Evolutionary conservation across 2,329 filamentous ascomycete species (phyloP), one percentile per base, ranked within the genome.

Genomic region (Aspergillus transmontanensis): DNA sequence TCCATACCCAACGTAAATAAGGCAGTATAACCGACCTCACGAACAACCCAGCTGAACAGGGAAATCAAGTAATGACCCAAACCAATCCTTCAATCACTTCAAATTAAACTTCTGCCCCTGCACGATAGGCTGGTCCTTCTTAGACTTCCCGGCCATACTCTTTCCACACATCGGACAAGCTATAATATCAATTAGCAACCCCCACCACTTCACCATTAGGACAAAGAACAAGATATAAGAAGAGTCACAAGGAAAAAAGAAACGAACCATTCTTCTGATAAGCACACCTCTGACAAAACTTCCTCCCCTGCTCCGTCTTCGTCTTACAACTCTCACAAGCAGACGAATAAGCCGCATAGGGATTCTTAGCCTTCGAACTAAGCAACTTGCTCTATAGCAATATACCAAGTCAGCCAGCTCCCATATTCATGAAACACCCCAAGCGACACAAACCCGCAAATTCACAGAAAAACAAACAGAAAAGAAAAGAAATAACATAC

Each of bases 101-200:
- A 88, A 66, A 1, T 85, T 87, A 68, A 87, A 88, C 71, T 89
- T 89, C 71, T 89, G 85, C 1, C 85, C 87, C 53, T 84, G 79
- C 12, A 90, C 80, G 5, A 84, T 77, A 6, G 86, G 86, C 9
- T 83, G 85, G 11, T 81, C 79, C 6, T 79, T 78, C 43, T 68
- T 62, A 5, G 80, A 72, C 48, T 81, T 84, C 26, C 81, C 85
- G 12, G 83, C 70, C 67, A 81, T 63, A 63, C 70, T 78, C 73
- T 89, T 89, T 45, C 87, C 87, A 69, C 87, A 90, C 78, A 89
- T 87, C 21, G 86, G 81, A 71, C 87, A 90, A 3, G 83, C 87
- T 89, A 61, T 4, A 21, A 19, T 36, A 41, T 39, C 41, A 43
- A 57, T 60, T 11, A 59, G 64, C 36, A 54, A n/a, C 5, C 19